Percentiles rank a stretch among this genome's conserved stretches.
Conservation (phyloP, 2,329 filamentous ascomycete species). For the Colletotrichum sp. region DNA sequence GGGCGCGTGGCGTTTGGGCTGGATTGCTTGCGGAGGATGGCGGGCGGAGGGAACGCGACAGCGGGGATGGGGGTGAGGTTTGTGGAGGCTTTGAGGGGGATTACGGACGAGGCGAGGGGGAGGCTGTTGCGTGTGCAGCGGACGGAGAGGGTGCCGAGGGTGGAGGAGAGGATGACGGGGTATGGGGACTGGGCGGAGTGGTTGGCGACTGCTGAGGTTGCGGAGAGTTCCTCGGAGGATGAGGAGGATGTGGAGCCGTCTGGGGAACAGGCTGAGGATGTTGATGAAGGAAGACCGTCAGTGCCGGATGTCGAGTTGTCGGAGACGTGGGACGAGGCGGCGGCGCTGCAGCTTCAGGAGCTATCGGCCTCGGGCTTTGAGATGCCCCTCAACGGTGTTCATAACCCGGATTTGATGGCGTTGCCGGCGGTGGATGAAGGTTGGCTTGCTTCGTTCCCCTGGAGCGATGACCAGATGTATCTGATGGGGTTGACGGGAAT, state of each 20-base stretch:
- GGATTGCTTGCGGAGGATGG: constrained; percentile 36
- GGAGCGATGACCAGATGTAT: constrained; percentile 27
- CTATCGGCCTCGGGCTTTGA: background rate
- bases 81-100: constrained; percentile 27
- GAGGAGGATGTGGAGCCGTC: background rate
- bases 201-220: constrained; percentile 13
- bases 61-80: constrained; percentile 27
- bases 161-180: background rate
- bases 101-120: constrained; percentile 24
- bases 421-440: background rate
- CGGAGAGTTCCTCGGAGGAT: background rate
- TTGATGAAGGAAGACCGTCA: fast-evolving
- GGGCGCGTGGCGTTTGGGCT: constrained; percentile 32
- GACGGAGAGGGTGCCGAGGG: background rate
- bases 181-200: constrained; percentile 27
- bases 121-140: constrained; percentile 4
- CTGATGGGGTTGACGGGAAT: constrained; percentile 28
- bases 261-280: background rate
- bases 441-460: constrained; percentile 15
- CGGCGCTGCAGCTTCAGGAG: background rate
- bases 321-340: background rate
- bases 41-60: constrained; percentile 32
- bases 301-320: background rate
- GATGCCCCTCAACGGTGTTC: background rate
- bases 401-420: background rate